A percentile compares a stretch with the other conserved stretches of the same genome.
phyloP scores from a whole-genome alignment of 2,329 filamentous ascomycete genomes.

The Ophiostoma novo-ulmi region DNA sequence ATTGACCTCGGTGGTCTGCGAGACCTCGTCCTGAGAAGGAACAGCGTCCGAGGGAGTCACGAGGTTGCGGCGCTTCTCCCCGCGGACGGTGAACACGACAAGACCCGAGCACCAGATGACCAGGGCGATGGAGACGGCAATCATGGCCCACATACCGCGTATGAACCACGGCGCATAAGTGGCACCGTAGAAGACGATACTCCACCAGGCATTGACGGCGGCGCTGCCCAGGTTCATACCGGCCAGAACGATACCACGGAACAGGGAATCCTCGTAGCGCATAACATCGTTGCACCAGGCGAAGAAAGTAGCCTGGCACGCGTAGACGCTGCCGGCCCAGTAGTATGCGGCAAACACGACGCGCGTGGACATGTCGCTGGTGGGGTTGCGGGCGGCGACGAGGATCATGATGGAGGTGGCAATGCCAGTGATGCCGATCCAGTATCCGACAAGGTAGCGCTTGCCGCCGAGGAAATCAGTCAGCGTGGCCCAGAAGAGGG shows the following conservation, averaged over 20 bases:
- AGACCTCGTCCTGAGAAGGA: background rate
- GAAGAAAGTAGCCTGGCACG: constrained; percentile 69
- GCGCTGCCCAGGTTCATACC: constrained; percentile 68
- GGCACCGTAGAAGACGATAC: constrained; percentile 64
- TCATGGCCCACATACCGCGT: constrained; percentile 70
- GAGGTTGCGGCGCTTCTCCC: constrained; percentile 20
- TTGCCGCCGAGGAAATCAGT: constrained; percentile 61
- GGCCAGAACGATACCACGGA: constrained; percentile 62
- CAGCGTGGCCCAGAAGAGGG: constrained; percentile 63
- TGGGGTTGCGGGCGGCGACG: constrained; percentile 42
- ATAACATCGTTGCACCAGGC: constrained; percentile 71
- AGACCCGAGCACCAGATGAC: constrained; percentile 54
- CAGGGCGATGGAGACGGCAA: constrained; percentile 56
- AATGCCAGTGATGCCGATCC: constrained; percentile 60
- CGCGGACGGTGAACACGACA: constrained; percentile 39
- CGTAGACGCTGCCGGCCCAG: constrained; percentile 64
- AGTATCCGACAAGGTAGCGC: constrained; percentile 62
- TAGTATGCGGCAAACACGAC: constrained; percentile 63
- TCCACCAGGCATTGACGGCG: constrained; percentile 69
- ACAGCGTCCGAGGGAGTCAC: background rate
- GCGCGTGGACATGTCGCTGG: constrained; percentile 40
- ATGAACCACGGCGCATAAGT: constrained; percentile 61
- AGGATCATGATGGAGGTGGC: constrained; percentile 59
- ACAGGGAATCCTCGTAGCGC: constrained; percentile 57
- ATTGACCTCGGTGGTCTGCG: constrained; percentile 15